A percentile compares a stretch with the other conserved stretches of the same genome.
Conservation (phyloP, 208 protist species). For the Plasmodiophora brassicae region DNA sequence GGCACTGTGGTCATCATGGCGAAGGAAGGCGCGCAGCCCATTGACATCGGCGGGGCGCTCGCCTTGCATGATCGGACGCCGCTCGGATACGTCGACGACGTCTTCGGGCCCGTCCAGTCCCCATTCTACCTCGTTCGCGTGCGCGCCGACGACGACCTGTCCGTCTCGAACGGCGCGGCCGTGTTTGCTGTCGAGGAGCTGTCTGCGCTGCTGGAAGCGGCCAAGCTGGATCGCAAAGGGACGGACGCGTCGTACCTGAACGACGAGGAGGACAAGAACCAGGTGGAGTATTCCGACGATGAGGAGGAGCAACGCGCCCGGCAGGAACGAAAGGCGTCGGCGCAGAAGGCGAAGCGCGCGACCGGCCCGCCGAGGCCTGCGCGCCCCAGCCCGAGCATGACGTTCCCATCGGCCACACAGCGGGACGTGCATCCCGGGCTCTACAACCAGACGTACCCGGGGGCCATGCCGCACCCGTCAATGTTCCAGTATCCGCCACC, state of each 20-base stretch:
- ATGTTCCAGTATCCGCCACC: too few relatives aligned
- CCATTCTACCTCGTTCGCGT: conserved; percentile 14
- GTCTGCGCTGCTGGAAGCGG: background rate
- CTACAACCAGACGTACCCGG: too few relatives aligned
- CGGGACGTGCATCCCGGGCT: too few relatives aligned
- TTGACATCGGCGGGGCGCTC: background rate
- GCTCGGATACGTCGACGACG: conserved; percentile 1
- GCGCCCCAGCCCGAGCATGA: too few relatives aligned
- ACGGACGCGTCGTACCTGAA: background rate
- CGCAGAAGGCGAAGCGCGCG: too few relatives aligned
- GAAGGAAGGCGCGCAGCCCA: background rate
- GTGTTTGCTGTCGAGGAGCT: conserved; percentile 3
- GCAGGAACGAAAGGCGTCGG: background rate
- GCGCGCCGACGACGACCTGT: background rate
- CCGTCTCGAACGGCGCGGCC: background rate
- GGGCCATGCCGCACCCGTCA: too few relatives aligned
- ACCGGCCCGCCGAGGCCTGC: too few relatives aligned
- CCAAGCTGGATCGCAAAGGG: background rate
- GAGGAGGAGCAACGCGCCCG: background rate
- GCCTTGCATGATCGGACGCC: background rate
- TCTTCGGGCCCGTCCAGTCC: background rate
- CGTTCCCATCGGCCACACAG: too few relatives aligned
- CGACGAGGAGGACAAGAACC: background rate
- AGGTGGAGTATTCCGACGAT: background rate
- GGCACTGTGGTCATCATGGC: conserved; percentile 17